Evolutionary conservation across 306 rosid genomes (phyloP), one percentile per base, ranked within the genome.

Genomic region (Pachyrhizus erosus): DNA sequence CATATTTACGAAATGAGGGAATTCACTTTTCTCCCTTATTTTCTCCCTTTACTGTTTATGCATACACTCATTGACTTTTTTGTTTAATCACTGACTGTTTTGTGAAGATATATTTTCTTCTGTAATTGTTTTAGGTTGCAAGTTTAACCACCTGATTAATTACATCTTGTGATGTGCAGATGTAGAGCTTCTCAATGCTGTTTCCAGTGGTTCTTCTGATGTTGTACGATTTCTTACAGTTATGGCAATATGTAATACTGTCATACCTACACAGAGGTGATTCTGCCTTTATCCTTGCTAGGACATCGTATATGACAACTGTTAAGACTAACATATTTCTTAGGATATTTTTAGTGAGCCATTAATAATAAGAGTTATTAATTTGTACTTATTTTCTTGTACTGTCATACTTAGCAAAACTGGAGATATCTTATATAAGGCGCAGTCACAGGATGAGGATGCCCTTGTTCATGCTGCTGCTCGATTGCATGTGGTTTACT

Each of bases 391-490:
- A 14, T 86, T 20, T 85, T 31, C 80, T 65, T 80, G 75, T 69
- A 57, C 33, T 79, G 26, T 84, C 80, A 14, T 82, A 79, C 75
- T 75, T 84, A 96, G 99, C 91, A 93, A 93, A 92, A 84, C 73
- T 83, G 98, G 99, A 86, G 88, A 83, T 85, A 90, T 96, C 78
- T 26, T 92, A 86, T 96, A 91, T 88, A 96, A 93, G 89, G 98
- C 99, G 48, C 99, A 96, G 82, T 96, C 99, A 80, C 98, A 96
- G 89, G 99, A 96, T 86, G 99, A 96, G 88, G 98, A 96, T 86
- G 99, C 99, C 73, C 97, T 96, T 80, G 99, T 96, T 68, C 92
- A 80, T 7, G 98, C 99, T 86, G 98, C 99, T 75, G 91, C 96
- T 80, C 84, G 55, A 79, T 79, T 96, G 88, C 94, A 93, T 84